Base-by-base conservation (phyloP, 306 rosid species). In the Senna siamea region DNA sequence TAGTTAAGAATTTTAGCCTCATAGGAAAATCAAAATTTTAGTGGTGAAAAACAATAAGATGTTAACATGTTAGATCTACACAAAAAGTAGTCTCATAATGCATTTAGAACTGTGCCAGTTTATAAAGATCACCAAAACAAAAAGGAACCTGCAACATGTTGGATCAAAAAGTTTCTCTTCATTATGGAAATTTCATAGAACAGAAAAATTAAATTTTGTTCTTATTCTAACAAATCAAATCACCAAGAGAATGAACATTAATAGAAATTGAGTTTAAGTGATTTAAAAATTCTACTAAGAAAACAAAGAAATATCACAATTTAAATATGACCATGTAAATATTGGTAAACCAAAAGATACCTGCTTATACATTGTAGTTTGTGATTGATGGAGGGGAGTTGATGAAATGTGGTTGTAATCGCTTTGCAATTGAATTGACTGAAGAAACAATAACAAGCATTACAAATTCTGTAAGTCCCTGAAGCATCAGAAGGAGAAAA, bases 361-460 rank as follows among this genome's bases (percentile, higher is more conserved):
- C 96, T 78, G 83, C 47, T 78, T 83, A 82, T 78, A 78, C 47
- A 68, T 56, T 67, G 82, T 81, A 69, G 85, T 84, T 37, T 73
- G 82, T 58, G 83, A 48, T 52, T 82, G 89, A 79, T 73, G 75
- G 75, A 79, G 12, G 12, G 84, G 84, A 76, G 90, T 80, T 15
- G 89, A 61, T 34, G 85, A 70, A 62, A 81, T 74, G 53, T 40
- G 76, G 65, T 69, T 76, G 46, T 43, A 20, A 52, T 81, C 83
- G 35, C 90, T 86, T 79, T 78, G 88, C 32, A 56, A 60, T 46
- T 78, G 88, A 66, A 76, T 81, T 34, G 81, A 75, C 98, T 89
- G 72, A 67, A 37, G 51, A 74, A 61, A 74, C 44, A 63, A 47
- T 52, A 28, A 13, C 51, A 69, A 76, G n/a, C 2, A 18, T 58